A percentile compares a stretch with the other conserved stretches of the same genome.
Evolutionary conservation across 768 basidiomycete genomes (phyloP).

Genomic region (Amanita muscaria): DNA sequence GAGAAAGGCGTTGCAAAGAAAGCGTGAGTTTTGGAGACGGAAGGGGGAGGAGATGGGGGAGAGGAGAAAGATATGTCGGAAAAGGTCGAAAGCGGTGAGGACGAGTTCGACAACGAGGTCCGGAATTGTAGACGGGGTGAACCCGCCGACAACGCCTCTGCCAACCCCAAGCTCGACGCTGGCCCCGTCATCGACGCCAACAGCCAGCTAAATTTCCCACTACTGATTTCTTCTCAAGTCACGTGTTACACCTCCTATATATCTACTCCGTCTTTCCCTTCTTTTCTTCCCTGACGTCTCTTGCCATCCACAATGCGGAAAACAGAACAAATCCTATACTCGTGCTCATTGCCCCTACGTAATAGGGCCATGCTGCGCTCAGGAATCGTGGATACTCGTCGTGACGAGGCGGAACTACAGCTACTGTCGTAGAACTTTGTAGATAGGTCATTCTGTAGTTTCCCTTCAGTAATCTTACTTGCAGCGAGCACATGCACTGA

Average conservation of each 20-base stretch:
- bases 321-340: constrained; percentile 82
- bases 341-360: constrained; percentile 84
- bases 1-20: constrained; percentile 40
- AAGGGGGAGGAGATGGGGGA: constrained; percentile 13
- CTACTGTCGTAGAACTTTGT: constrained; percentile 62
- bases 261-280: constrained; percentile 39
- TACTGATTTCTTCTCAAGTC: neutral
- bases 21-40: constrained; percentile 36
- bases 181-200: constrained; percentile 3
- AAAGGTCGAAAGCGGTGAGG: constrained; percentile 30
- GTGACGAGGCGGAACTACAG: constrained; percentile 89
- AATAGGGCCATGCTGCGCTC: constrained; percentile 94
- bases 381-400: constrained; percentile 95
- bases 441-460: constrained; percentile 61
- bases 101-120: constrained; percentile 21
- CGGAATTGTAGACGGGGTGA: constrained; percentile 24
- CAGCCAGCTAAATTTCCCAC: neutral
- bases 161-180: constrained; percentile 17
- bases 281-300: constrained; percentile 59
- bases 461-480: neutral
- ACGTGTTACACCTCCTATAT: constrained; percentile 3
- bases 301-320: constrained; percentile 79
- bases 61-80: constrained; percentile 24
- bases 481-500: constrained; percentile 6
- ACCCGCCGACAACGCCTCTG: constrained; percentile 15